Evolutionary conservation across 2,329 filamentous ascomycete species (phyloP), one percentile per base, ranked within the genome.

Genomic region (Sporothrix inflata): DNA sequence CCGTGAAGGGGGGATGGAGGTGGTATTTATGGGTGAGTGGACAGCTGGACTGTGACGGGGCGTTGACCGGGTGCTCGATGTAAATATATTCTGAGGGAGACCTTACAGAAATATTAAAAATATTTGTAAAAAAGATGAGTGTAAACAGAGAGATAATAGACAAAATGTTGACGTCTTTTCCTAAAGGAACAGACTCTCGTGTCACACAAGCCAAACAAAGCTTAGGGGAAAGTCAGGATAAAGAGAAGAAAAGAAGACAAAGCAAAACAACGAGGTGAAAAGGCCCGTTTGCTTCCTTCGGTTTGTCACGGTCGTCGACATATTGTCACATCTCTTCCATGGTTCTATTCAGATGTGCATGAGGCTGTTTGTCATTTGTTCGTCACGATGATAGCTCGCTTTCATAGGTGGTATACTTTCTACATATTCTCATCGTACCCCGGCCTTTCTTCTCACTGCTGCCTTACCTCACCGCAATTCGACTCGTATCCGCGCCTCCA

Each of bases 401-500:
- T 6, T 47, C 4, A 47, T 47, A 16, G 16, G 19, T 47, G 14
- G 14, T 16, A 19, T 47, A 4, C 14, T 47, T 12, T 16, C 16
- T 47, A 14, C 12, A 47, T 16, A 5, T 42, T 11, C 40, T 42
- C 4, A 7, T 42, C 51, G 27, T 3, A 3, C 19, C 51, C n/a
- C 27, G 19, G 7, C 14, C 19, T 4, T 4, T 24, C n/a, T 11
- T 7, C 40, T 12, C 40, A n/a, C n/a, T n/a, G n/a, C n/a, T n/a
- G n/a, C n/a, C n/a, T n/a, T n/a, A 8, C 21, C 40, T 55, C 47
- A 73, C 24, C 19, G 74, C 74, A 82, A 70, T 78, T 94, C 92
- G 42, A 97, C 87, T 51, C 94, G 86, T 47, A 98, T 86, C 74
- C 82, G 88, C 11, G 89, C 92, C 78, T 93, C 90, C 74, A 84